Base-by-base conservation (phyloP, 2,329 filamentous ascomycete genomes). In the Corynespora cassiicola region DNA sequence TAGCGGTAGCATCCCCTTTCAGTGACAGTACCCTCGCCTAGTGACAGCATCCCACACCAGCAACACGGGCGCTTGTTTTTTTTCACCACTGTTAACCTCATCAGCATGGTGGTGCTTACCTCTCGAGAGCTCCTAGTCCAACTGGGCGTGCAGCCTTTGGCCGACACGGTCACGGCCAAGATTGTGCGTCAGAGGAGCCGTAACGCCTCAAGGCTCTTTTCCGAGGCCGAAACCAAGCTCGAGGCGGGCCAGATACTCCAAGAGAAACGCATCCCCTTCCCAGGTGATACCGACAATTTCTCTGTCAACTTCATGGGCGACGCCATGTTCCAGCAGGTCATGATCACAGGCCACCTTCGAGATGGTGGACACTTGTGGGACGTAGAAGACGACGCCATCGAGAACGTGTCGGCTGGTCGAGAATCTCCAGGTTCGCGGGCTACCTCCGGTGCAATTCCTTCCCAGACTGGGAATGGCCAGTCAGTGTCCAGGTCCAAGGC, bases 281-380 rank as follows among this genome's bases (percentile, higher is more conserved):
- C 50, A 1, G 58, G 52, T n/a, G 59, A 65, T 19, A 36, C 45
- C 3, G 38, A 39, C 4, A 41, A 36, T 18, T 53, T 54, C 8
- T 42, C 39, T n/a, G 34, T 66, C 29, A 57, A 60, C 36, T 68
- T 55, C 56, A 45, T 68, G 6, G 53, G 50, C 3, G 33, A 50
- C 8, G 56, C 54, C 29, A 65, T 63, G 6, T 68, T 67, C 33
- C 49, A 65, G 45, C 63, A 68, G 30, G 56, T 55, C 1, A 52
- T 59, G n/a, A 55, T 45, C 3, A 41, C 49, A 12, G 31, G 33
- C 10, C 42, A 52, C 7, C 24, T 49, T 6, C 44, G 43, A 18
- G 40, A 41, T 24, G 18, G 14, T 18, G 6, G 6, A n/a, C 6
- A n/a, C 26, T 15, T 24, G 18, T 4, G 33, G 29, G 3, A 23